These are phyloP conservation scores for Leishmania braziliensis DNA, from an alignment of 208 protist species.

Conservation along the genomic window DNA sequence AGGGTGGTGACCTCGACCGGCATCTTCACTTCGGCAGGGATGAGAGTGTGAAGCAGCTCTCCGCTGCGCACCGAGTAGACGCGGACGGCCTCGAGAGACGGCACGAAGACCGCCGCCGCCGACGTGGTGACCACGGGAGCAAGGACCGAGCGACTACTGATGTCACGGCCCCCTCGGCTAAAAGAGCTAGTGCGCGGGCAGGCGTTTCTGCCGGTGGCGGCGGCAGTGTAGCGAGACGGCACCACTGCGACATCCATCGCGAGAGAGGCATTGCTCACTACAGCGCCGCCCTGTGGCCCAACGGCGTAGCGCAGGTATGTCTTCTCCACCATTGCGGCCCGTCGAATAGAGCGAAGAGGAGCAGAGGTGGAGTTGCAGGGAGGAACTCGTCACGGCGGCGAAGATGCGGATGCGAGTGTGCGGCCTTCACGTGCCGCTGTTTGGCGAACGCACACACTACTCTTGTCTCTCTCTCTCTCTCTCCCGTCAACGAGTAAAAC, in stretches of 20 bases:
- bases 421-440: background rate
- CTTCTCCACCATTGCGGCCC: constrained; percentile 79
- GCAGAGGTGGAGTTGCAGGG: background rate
- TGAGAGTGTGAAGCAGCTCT: constrained; percentile 67
- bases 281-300: constrained; percentile 73
- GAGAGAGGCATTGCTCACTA: constrained; percentile 72
- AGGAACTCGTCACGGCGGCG: background rate
- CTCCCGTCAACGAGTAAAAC: background rate
- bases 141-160: background rate
- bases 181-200: background rate
- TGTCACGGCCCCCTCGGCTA: constrained; percentile 6
- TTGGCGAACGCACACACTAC: background rate
- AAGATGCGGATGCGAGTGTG: background rate
- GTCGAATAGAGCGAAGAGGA: background rate
- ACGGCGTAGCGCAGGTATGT: constrained; percentile 89
- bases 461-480: background rate
- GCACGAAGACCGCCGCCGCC: constrained; percentile 64
- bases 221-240: constrained; percentile 34
- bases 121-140: constrained; percentile 18
- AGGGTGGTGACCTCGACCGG: constrained; percentile 80
- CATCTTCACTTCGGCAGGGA: constrained; percentile 76
- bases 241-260: constrained; percentile 50
- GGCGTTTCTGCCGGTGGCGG: constrained; percentile 1
- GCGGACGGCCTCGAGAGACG: constrained; percentile 85
- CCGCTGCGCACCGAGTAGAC: constrained; percentile 84